These are phyloP conservation scores for Paracamarosporium sp. DNA, from an alignment of 2,329 filamentous ascomycete species.

Conservation along the genomic window DNA sequence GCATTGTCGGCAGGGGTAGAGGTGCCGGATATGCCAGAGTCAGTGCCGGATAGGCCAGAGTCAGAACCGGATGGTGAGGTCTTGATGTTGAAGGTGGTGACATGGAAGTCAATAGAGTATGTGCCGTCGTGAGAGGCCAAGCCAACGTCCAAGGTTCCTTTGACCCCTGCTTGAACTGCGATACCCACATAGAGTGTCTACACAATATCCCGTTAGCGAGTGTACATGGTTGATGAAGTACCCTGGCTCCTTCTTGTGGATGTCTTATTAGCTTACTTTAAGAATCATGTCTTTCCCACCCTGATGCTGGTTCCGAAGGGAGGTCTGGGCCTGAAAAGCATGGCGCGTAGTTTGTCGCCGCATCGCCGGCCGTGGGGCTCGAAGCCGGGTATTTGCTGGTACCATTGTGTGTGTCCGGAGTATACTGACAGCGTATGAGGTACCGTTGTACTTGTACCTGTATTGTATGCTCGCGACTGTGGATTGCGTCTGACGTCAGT, in stretches of 20 bases:
- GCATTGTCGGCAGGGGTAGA: constrained; percentile 16
- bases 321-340: constrained; percentile 32
- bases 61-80: background rate
- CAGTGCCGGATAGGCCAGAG: background rate
- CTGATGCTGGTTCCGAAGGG: constrained; percentile 25
- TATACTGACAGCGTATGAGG: background rate
- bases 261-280: no score
- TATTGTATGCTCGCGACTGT: background rate
- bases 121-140: constrained; percentile 76
- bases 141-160: constrained; percentile 57
- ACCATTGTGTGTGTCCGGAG: background rate
- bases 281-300: constrained; percentile 9
- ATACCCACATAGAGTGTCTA: constrained; percentile 66
- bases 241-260: no score
- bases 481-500: constrained; percentile 4
- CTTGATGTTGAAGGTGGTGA: constrained; percentile 37
- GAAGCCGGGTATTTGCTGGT: background rate
- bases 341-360: constrained; percentile 28
- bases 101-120: constrained; percentile 76
- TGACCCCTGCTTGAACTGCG: constrained; percentile 61
- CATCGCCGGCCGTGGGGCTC: constrained; percentile 18
- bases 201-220: background rate
- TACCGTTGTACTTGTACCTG: no score
- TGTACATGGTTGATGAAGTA: background rate
- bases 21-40: background rate